Evolutionary conservation across 2,329 filamentous ascomycete genomes (phyloP).

Genomic region (Phaeophleospora eucalypticola): DNA sequence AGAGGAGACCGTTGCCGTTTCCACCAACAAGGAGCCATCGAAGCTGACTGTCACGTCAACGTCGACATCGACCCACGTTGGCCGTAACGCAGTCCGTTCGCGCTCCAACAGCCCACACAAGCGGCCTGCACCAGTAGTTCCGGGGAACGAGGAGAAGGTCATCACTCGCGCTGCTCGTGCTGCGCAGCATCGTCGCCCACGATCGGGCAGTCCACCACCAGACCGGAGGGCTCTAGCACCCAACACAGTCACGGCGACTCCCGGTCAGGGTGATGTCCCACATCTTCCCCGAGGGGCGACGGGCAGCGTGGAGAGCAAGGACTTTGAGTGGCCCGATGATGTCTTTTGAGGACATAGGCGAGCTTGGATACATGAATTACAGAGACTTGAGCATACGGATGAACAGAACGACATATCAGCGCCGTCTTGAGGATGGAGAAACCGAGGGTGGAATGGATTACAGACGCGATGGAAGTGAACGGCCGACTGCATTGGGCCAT

Average conservation of each 20-base stretch:
- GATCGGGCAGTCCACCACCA: slow-evolving; percentile 21
- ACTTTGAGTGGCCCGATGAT: slow-evolving; percentile 35
- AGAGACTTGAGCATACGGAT: not conserved
- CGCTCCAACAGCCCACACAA: slow-evolving; percentile 26
- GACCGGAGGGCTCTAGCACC: slow-evolving; percentile 18
- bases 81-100: slow-evolving; percentile 17
- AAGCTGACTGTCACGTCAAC: too few relatives aligned
- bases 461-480: not conserved
- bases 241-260: slow-evolving; percentile 19
- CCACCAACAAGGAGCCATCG: slow-evolving; percentile 24
- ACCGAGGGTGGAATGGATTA: not conserved
- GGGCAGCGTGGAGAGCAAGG: slow-evolving; percentile 7
- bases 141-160: slow-evolving; percentile 18
- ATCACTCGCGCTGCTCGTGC: slow-evolving; percentile 23
- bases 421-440: not conserved
- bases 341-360: slow-evolving; percentile 26
- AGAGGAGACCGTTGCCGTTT: slow-evolving; percentile 21
- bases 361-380: not conserved
- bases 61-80: slow-evolving; percentile 28
- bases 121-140: slow-evolving; percentile 16
- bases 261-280: slow-evolving; percentile 22
- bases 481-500: not conserved
- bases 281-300: slow-evolving; percentile 15
- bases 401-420: not conserved
- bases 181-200: slow-evolving; percentile 16